Evolutionary conservation across 305 asterid species (phyloP).

Genomic region (Ruellia speciosa): DNA sequence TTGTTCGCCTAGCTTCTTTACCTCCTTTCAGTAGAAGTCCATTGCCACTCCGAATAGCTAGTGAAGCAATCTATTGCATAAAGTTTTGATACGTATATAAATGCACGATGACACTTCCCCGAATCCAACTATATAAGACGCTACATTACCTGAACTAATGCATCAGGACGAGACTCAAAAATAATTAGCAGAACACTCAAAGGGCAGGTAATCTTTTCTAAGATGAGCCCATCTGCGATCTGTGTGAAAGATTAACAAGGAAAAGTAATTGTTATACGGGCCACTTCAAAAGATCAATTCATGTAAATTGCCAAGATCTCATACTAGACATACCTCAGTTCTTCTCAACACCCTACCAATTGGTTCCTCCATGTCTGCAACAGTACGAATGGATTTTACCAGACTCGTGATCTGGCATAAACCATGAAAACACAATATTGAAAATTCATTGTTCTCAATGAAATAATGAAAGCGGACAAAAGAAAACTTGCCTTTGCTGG

Average conservation of each 20-base stretch:
- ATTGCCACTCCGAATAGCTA: slow-evolving; percentile 93
- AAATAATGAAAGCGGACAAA: no score
- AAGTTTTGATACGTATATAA: no score
- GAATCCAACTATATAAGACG: no score
- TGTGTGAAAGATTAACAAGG: no score
- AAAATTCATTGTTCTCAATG: no score
- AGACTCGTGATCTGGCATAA: slow-evolving; percentile 88
- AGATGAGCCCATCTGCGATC: slow-evolving; percentile 74
- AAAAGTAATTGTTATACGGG: no score
- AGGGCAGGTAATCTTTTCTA: slow-evolving; percentile 87
- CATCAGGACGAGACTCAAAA: slow-evolving; percentile 97
- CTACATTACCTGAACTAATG: slow-evolving; percentile 97
- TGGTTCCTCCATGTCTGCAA: slow-evolving; percentile 97
- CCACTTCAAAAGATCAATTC: no score
- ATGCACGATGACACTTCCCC: no score
- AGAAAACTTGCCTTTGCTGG: slow-evolving; percentile 80
- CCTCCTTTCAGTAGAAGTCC: slow-evolving; percentile 96
- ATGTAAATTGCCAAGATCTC: no score
- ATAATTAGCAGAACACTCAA: slow-evolving; percentile 88
- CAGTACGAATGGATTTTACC: slow-evolving; percentile 83
- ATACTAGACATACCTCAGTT: slow-evolving; percentile 49
- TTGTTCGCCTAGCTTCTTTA: slow-evolving; percentile 88
- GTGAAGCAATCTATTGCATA: slow-evolving; percentile 92
- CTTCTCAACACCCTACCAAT: slow-evolving; percentile 74
- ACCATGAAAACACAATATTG: no score